phyloP scores from a whole-genome alignment of 164 flowering plant genomes.

The Cinnamomum micranthum region DNA sequence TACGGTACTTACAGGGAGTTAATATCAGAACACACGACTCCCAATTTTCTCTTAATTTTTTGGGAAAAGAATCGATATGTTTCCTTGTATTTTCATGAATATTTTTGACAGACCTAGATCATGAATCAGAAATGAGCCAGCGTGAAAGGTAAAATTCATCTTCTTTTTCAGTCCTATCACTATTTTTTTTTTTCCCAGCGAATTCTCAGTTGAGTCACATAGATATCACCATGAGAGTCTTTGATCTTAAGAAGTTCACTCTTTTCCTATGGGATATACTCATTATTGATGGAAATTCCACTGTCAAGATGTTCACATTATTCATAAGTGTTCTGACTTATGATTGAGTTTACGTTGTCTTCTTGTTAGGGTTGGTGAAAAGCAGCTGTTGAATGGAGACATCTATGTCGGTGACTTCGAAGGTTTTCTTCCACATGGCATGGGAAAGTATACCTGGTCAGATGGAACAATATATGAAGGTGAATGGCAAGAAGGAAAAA shows the following conservation, averaged over 20 bases:
- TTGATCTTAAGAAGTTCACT: no score
- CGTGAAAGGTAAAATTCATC: conserved; percentile 13
- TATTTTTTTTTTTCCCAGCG: neutral
- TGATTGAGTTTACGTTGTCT: neutral
- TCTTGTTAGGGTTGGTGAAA: conserved; percentile 19
- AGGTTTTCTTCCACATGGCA: conserved; percentile 65
- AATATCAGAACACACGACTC: neutral
- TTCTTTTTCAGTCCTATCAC: neutral
- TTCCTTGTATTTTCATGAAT: neutral
- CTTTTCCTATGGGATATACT: neutral
- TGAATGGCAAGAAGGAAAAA: conserved; percentile 79
- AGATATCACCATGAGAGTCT: neutral
- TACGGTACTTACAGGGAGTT: conserved; percentile 3
- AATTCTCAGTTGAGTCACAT: neutral
- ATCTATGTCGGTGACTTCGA: conserved; percentile 52
- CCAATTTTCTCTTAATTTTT: neutral
- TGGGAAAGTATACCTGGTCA: conserved; percentile 74
- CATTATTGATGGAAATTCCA: neutral
- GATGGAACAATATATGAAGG: conserved; percentile 83
- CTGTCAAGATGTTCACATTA: no score
- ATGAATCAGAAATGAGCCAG: conserved; percentile 8
- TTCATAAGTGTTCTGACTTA: neutral
- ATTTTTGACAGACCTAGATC: conserved; percentile 1
- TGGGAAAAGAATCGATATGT: neutral
- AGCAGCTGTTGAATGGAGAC: conserved; percentile 66